Conservation (phyloP, 192 early-diverging fungal genomes). For the Cetraspora pellucida region DNA sequence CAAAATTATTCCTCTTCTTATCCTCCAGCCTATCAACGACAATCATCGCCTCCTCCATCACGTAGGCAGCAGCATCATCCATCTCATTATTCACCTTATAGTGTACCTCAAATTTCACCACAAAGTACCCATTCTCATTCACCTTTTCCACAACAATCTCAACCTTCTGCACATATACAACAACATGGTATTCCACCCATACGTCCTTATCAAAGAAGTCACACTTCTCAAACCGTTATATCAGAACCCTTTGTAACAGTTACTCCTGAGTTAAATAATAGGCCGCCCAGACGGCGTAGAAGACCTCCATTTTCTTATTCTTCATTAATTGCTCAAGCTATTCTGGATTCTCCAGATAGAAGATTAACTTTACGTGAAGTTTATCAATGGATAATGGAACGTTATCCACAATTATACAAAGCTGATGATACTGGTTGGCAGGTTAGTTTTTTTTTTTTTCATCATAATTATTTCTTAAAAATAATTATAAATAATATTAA, state of each 20-base stretch:
- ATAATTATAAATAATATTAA: constrained; percentile 26
- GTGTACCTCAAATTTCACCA: not conserved
- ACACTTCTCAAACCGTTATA: constrained; percentile 20
- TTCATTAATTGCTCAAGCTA: constrained; percentile 80
- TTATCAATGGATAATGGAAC: constrained; percentile 76
- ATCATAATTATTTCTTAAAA: no score
- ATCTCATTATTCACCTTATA: not conserved
- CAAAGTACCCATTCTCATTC: not conserved
- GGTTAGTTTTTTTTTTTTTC: constrained; percentile 36
- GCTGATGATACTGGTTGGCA: constrained; percentile 68
- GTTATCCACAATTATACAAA: constrained; percentile 77
- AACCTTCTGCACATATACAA: not conserved
- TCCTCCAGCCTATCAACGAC: not conserved
- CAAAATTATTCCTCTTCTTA: not conserved
- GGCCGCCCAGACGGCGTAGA: constrained; percentile 15
- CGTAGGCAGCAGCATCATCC: not conserved
- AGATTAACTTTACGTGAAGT: constrained; percentile 83
- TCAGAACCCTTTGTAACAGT: constrained; percentile 33
- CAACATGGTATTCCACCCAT: not conserved
- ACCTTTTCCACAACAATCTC: not conserved
- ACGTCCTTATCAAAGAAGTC: constrained; percentile 22
- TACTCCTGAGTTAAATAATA: constrained; percentile 28
- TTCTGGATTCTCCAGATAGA: constrained; percentile 62
- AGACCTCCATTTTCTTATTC: constrained; percentile 79
- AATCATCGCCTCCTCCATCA: not conserved